Evolutionary conservation across 805 yeast species (phyloP), one percentile per base, ranked within the genome.

Genomic region (Nakazawaea ishiwadae): DNA sequence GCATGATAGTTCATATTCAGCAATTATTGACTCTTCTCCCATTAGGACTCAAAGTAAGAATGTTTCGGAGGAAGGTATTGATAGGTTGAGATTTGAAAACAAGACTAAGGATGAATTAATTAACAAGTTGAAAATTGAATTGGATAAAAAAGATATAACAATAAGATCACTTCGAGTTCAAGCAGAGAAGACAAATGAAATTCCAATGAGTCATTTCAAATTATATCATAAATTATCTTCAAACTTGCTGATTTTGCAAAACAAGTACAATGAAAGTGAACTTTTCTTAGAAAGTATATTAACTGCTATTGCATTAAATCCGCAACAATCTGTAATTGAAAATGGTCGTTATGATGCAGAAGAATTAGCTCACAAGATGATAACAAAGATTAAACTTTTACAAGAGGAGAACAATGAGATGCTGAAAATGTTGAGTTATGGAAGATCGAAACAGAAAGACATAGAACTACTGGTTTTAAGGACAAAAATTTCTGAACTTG

Each of bases 341-440:
- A 60, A 68, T 43, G 89, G 88, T 2, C 66, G 81, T 44, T 82
- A 76, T 55, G 95, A 86, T 52, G 82, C 77, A 38, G 79, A 84
- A 51, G 89, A 84, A 42, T 62, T 84, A 35, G 79, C 90, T 11
- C 93, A 86, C 54, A 80, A 81, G 51, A 75, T 85, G 44, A 66
- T 86, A 30, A 69, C 71, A 31, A 77, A 84, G 51, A 51, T 87
- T 48, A 75, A 75, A 40, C 63, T 71, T 44, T 61, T 87, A 45
- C 76, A 76, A 15, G 73, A 71, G 35, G 95, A 87, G 54, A 87
- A 87, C 55, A 80, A 79, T 44, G 79, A 72, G 47, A 68, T 87
- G 62, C 71, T 81, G 46, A 76, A 76, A 51, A 77, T 84, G 80
- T 58, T 85, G 9, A 79, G 89, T 48, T 81, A 71, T 58, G 87